Evolutionary conservation across 306 rosid genomes (phyloP).

Genomic region (Ormosia emarginata): DNA sequence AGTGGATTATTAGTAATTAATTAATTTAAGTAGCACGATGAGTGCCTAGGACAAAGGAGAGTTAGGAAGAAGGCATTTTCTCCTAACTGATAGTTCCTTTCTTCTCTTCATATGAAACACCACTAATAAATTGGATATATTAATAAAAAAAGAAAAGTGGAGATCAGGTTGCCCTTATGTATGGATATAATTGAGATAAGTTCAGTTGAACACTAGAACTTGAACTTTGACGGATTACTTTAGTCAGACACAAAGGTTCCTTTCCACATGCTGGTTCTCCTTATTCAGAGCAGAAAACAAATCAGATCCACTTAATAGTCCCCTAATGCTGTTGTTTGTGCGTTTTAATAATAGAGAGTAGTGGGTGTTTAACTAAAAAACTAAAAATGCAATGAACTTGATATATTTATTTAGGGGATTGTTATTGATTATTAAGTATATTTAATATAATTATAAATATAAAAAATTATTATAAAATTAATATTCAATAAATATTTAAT

Average conservation of each 20-base stretch:
- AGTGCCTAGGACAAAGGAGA: background rate
- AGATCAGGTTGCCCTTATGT: background rate
- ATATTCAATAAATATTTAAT: no score
- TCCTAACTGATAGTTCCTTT: background rate
- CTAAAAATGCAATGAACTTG: background rate
- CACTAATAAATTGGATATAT: background rate
- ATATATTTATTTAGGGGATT: background rate
- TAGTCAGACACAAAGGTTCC: slow-evolving; percentile 26
- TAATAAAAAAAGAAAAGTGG: background rate
- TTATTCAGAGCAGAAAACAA: slow-evolving; percentile 29
- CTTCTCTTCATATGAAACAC: slow-evolving; percentile 18
- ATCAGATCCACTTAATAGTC: slow-evolving; percentile 21
- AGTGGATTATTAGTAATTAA: background rate
- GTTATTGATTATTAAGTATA: no score
- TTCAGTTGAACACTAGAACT: slow-evolving; percentile 6
- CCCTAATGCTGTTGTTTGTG: background rate
- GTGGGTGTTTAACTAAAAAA: slow-evolving; percentile 20
- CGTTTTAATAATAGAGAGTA: slow-evolving; percentile 9
- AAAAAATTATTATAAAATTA: no score
- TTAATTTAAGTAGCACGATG: background rate
- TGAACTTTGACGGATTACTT: slow-evolving; percentile 13
- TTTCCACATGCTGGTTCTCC: slow-evolving; percentile 31
- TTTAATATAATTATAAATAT: no score
- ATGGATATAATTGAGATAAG: background rate
- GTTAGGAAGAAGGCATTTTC: background rate